A percentile compares a stretch with the other conserved stretches of the same genome.
Evolutionary conservation across 2,329 filamentous ascomycete species (phyloP).

Genomic region (Talaromyces sp.): DNA sequence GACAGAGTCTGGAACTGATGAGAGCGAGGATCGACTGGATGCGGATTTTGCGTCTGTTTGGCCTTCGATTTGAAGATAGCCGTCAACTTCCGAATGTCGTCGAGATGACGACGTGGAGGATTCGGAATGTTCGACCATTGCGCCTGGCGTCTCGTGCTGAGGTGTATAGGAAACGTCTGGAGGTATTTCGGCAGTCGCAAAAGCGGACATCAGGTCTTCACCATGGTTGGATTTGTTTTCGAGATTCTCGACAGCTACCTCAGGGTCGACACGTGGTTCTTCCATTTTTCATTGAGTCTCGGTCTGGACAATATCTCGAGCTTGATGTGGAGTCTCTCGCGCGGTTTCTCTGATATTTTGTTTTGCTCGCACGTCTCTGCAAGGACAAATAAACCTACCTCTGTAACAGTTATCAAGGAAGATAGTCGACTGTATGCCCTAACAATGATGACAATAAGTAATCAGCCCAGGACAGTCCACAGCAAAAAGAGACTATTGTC

Average conservation of each 20-base stretch:
- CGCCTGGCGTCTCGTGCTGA: background rate
- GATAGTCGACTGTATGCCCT: background rate
- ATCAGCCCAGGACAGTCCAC: background rate
- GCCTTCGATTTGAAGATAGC: background rate
- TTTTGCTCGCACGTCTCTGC: background rate
- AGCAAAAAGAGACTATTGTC: background rate
- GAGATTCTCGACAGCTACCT: background rate
- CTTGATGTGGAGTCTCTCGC: background rate
- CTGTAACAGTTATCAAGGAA: background rate
- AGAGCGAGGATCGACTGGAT: slow-evolving; percentile 42
- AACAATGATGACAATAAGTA: background rate
- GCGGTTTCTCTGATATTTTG: background rate
- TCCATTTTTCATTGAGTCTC: slow-evolving; percentile 1
- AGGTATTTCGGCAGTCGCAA: slow-evolving; percentile 17
- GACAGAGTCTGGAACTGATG: slow-evolving; percentile 40
- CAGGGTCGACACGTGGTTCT: background rate
- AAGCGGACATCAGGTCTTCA: background rate
- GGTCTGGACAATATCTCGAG: background rate
- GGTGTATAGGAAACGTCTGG: slow-evolving; percentile 10
- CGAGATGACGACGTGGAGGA: slow-evolving; percentile 14
- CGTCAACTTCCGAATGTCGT: slow-evolving; percentile 10
- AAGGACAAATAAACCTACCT: background rate
- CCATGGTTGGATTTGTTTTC: background rate
- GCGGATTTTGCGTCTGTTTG: slow-evolving; percentile 16
- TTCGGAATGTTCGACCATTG: slow-evolving; percentile 5